Base-by-base conservation (phyloP, 2,329 filamentous ascomycete species). In the Hawksworthiomyces lignivorus region DNA sequence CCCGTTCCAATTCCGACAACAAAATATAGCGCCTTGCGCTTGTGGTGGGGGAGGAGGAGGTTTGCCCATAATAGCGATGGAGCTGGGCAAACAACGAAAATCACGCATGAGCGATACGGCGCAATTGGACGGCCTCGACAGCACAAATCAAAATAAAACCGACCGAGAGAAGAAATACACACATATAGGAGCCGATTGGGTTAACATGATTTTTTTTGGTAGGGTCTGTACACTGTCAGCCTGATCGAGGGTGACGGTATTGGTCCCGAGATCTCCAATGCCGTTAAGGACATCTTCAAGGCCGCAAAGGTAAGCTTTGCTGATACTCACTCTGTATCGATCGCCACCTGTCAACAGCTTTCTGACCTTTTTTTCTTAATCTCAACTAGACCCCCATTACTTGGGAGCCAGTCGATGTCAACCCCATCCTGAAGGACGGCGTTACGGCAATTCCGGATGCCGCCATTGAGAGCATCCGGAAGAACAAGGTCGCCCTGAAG, bases 231-330 rank as follows among this genome's bases (percentile, higher is more conserved):
- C 77, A 85, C 86, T 45, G 92, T 98, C 60, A 90, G 87, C 57
- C 75, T 98, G 69, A 98, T 98, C 54, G 94, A 98, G 77, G 92
- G 94, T 69, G 94, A 98, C 62, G 92, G 92, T 64, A 98, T 98
- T 64, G 92, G 92, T 48, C 92, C 92, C 51, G 90, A 98, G 72
- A 98, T 98, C 62, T 82, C 92, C 52, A 82, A 95, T 69, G 94
- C 92, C 38, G 89, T 98, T 61, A 98, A 97, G 80, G 87, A 96
- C 67, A 98, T 98, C 69, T 98, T 96, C 72, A 76, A 81, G 58
- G 92, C 92, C 57, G 92, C 92, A 58, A 86, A 94, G 67, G 90
- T 94, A 71, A 49, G 71, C 64, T 48, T 41, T 43, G 28, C 12
- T n/a, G 28, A 14, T 12, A 9, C 10, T 6, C 28, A 14, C 10